Percentiles rank a stretch among this genome's conserved stretches.
phyloP scores from a whole-genome alignment of 2,329 filamentous ascomycete genomes.

The Tolypocladium endophyticum region DNA sequence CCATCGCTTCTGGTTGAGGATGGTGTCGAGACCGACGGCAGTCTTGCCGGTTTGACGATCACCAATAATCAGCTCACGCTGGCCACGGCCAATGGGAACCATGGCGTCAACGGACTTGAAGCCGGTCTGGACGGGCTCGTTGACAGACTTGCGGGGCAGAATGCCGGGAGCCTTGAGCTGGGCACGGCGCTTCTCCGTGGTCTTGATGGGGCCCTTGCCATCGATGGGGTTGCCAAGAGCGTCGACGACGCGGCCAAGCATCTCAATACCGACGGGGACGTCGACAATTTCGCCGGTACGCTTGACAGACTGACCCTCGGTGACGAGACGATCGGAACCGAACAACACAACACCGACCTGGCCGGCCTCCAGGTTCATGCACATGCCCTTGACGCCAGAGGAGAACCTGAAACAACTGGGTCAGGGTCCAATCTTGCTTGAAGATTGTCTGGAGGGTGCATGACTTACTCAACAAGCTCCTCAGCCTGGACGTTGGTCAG shows the following conservation, averaged over 20 bases:
- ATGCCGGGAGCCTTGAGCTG: constrained; percentile 99
- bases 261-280: constrained; percentile 82
- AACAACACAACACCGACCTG: constrained; percentile 99
- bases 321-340: constrained; percentile 99
- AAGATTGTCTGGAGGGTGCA: background rate
- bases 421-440: constrained; percentile 9
- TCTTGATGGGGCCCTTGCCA: constrained; percentile 94
- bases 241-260: constrained; percentile 97
- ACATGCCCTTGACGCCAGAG: constrained; percentile 99
- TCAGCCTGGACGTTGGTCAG: constrained; percentile 99
- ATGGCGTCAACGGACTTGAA: constrained; percentile 99
- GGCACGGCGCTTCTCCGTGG: constrained; percentile 85
- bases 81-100: constrained; percentile 98
- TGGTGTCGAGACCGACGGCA: constrained; percentile 93
- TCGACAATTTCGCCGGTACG: constrained; percentile 99
- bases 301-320: constrained; percentile 99
- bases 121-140: constrained; percentile 98
- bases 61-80: constrained; percentile 99
- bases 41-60: constrained; percentile 99
- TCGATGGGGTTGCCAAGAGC: constrained; percentile 99
- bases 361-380: constrained; percentile 99
- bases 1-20: constrained; percentile 99
- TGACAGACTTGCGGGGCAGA: constrained; percentile 92
- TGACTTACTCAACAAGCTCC: constrained; percentile 96
- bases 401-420: constrained; percentile 64